A percentile compares a stretch with the other conserved stretches of the same genome.
phyloP scores from a whole-genome alignment of 2,329 filamentous ascomycete species.

The Leptographium lundbergii region DNA sequence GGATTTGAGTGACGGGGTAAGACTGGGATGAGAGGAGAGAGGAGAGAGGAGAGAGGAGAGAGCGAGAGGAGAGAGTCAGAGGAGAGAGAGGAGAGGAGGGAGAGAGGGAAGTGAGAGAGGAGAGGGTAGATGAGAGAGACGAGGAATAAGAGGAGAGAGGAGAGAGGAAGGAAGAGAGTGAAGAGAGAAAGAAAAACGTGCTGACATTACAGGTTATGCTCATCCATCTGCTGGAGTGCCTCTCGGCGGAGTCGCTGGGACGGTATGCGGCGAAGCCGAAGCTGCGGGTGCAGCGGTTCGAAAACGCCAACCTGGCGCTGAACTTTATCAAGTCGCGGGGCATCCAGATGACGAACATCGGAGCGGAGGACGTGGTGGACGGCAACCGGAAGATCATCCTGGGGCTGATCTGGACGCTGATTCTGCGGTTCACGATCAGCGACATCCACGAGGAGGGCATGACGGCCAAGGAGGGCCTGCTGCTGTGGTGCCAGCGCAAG shows the following conservation, averaged over 20 bases:
- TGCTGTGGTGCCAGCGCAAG: slow-evolving; percentile 97
- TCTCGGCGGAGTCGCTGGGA: slow-evolving; percentile 86
- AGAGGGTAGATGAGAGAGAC: neutral
- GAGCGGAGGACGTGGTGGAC: slow-evolving; percentile 95
- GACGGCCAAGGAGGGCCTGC: slow-evolving; percentile 88
- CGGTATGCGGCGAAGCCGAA: slow-evolving; percentile 95
- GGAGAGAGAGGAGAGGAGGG: no score
- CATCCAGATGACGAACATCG: slow-evolving; percentile 97
- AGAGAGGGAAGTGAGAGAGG: no score
- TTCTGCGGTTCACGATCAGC: slow-evolving; percentile 94
- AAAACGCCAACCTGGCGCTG: slow-evolving; percentile 93
- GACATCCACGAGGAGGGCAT: slow-evolving; percentile 98
- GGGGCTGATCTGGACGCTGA: slow-evolving; percentile 94
- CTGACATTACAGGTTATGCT: slow-evolving; percentile 59
- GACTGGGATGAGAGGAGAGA: slow-evolving; percentile 17
- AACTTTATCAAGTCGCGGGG: slow-evolving; percentile 74
- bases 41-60: no score
- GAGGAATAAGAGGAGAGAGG: no score
- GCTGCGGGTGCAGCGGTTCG: slow-evolving; percentile 89
- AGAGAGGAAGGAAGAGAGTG: no score
- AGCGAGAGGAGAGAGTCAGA: no score
- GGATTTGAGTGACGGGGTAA: slow-evolving; percentile 87
- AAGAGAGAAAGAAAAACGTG: neutral
- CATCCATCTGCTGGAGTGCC: slow-evolving; percentile 92
- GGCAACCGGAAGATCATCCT: slow-evolving; percentile 96